phyloP scores from a whole-genome alignment of 2,329 filamentous ascomycete species.

The Pseudogymnoascus sp. region DNA sequence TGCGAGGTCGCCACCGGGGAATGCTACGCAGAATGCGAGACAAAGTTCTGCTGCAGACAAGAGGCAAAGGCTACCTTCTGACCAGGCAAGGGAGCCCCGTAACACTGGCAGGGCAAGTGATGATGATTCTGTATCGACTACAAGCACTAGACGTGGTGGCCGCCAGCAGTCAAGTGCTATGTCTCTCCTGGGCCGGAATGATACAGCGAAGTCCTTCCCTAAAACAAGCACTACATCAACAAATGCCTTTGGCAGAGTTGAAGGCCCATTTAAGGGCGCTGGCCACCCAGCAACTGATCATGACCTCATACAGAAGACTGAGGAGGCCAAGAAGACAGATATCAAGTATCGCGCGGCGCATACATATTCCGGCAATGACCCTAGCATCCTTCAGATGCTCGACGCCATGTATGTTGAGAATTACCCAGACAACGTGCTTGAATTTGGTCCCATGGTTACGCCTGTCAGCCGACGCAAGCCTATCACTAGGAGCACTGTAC shows the following conservation, averaged over 20 bases:
- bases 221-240: constrained; percentile 52
- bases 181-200: constrained; percentile 49
- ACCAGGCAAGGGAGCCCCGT: constrained; percentile 10
- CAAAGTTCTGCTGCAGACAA: not conserved
- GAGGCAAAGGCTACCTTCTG: constrained; percentile 15
- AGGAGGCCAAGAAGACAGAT: constrained; percentile 28
- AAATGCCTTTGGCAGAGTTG: constrained; percentile 57
- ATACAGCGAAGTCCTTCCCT: constrained; percentile 51
- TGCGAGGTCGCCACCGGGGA: not conserved
- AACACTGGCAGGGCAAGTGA: constrained; percentile 21
- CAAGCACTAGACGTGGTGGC: constrained; percentile 30
- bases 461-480: constrained; percentile 51
- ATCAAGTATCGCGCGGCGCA: constrained; percentile 57
- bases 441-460: constrained; percentile 74
- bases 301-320: constrained; percentile 29
- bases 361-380: constrained; percentile 75
- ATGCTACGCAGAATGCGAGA: not conserved
- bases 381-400: constrained; percentile 60
- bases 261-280: constrained; percentile 35
- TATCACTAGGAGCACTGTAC: constrained; percentile 29
- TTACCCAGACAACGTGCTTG: constrained; percentile 54
- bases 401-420: constrained; percentile 77
- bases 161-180: constrained; percentile 54
- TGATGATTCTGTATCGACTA: constrained; percentile 25
- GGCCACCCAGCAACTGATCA: constrained; percentile 29